phyloP scores from a whole-genome alignment of 495 filamentous ascomycete genomes.

The Daldinia caldariorum region DNA sequence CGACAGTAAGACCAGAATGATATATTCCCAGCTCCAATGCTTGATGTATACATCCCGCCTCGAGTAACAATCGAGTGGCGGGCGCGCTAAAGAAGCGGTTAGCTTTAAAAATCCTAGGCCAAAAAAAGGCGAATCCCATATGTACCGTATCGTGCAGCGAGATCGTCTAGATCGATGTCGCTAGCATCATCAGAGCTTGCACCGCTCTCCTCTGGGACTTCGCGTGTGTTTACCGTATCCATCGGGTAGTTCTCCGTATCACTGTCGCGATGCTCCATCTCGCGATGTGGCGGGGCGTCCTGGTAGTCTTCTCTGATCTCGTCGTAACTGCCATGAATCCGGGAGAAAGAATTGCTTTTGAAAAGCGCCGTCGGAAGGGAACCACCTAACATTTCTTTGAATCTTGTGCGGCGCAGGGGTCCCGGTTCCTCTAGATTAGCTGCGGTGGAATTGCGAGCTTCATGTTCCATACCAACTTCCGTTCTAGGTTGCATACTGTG shows the following conservation, averaged over 20 bases:
- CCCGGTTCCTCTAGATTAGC: conserved; percentile 4
- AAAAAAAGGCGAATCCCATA: not conserved
- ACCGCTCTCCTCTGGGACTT: not conserved
- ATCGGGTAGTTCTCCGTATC: conserved; percentile 16
- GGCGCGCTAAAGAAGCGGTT: conserved; percentile 20
- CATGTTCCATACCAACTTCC: conserved; percentile 32
- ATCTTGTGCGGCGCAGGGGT: conserved; percentile 21
- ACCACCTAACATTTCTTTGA: conserved; percentile 33
- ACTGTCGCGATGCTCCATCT: conserved; percentile 8
- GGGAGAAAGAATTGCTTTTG: conserved; percentile 13
- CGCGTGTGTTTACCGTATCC: conserved; percentile 11
- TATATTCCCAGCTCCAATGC: conserved; percentile 65
- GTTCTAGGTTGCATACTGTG: conserved; percentile 26
- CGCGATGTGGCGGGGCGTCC: not conserved
- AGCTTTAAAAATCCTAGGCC: conserved; percentile 2
- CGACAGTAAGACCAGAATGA: conserved; percentile 67
- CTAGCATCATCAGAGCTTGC: conserved; percentile 9
- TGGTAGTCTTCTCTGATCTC: conserved; percentile 19
- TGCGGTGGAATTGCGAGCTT: conserved; percentile 8
- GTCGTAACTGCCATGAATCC: conserved; percentile 17
- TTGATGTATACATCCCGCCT: conserved; percentile 49
- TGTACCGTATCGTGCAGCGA: conserved; percentile 37
- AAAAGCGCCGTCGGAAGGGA: conserved; percentile 23
- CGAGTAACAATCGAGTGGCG: conserved; percentile 45
- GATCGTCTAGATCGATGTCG: conserved; percentile 24